Conservation (phyloP, 441 rosid genomes). For the Monsonia emarginata region DNA sequence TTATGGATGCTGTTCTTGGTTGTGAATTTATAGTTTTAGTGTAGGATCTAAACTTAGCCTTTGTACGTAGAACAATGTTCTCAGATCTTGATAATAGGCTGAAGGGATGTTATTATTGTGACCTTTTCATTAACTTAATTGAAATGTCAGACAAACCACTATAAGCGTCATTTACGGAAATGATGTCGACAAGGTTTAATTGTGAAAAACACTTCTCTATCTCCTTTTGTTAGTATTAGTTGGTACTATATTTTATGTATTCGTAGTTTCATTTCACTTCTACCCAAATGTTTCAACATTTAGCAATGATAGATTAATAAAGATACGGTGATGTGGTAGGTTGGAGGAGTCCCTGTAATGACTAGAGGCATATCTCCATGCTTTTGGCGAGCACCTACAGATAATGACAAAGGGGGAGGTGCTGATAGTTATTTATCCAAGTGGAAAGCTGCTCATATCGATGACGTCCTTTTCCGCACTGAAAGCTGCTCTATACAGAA, state of each 20-base stretch:
- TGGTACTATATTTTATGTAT: background rate
- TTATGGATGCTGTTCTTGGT: background rate
- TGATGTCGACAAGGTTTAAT: background rate
- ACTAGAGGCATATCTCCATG: constrained; percentile 67
- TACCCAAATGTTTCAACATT: background rate
- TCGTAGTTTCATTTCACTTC: background rate
- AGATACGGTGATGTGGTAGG: constrained; percentile 33
- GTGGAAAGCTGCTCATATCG: constrained; percentile 69
- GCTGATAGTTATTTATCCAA: constrained; percentile 53
- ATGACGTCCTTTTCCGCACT: constrained; percentile 39
- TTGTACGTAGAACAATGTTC: background rate
- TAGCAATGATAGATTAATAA: constrained; percentile 3
- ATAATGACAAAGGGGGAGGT: constrained; percentile 92
- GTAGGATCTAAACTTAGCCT: background rate
- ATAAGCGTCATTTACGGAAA: background rate
- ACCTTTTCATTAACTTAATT: background rate
- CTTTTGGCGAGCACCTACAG: constrained; percentile 94
- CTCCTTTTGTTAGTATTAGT: background rate
- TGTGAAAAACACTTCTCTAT: background rate
- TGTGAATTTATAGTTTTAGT: background rate
- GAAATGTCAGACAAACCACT: background rate
- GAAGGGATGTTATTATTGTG: background rate
- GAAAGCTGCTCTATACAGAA: constrained; percentile 52
- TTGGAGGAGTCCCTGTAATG: constrained; percentile 60
- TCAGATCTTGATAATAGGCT: background rate